Base-by-base conservation (phyloP, 108 stramenopile genomes). In the Conticribra guillardii region DNA sequence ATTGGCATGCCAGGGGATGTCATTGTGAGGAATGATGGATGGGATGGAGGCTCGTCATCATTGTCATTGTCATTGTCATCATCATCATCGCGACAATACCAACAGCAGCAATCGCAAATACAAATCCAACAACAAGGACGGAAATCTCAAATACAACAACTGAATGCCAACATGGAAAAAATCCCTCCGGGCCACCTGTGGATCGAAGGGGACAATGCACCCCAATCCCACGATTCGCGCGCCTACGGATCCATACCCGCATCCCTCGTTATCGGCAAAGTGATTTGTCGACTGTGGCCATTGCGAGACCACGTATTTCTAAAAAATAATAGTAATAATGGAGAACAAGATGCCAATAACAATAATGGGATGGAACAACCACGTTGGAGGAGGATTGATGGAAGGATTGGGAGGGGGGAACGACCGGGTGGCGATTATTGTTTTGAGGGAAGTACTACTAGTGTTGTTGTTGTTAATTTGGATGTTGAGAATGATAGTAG, bases 201-300 rank as follows among this genome's bases (percentile, higher is more conserved):
- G 96, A 63, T 98, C 7, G 96, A 97, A 67, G 97, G 97, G 21
- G 97, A 98, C 54, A 98, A 98, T 73, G 69, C 88, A 9, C 46
- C 57, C 48, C 90, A 96, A 67, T 92, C 91, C 17, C 67, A 72
- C n/a, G 97, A 98, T 64, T 96, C 96, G 19, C 83, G 97, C 17
- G 62, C 79, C 18, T 98, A 98, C 71, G 97, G 97, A 7, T 79
- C 93, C 2, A 73, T 98, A 26, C 96, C 97, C 11, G 87, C 95
- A 31, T 81, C 90, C 4, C 68, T 97, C 48, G 71, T 96, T 27
- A 73, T 89, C 29, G 97, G 96, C 9, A 87, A 95, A 52, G 96
- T 96, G 16, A 55, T 91, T 23, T 80, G 78, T 68, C 83, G 96
- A 15, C 46, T 97, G 19, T 97, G 95, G 96, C 97, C 97, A 8